These are phyloP conservation scores for Circinella umbellata DNA, from an alignment of 371 early-diverging fungal species.

Conservation along the genomic window DNA sequence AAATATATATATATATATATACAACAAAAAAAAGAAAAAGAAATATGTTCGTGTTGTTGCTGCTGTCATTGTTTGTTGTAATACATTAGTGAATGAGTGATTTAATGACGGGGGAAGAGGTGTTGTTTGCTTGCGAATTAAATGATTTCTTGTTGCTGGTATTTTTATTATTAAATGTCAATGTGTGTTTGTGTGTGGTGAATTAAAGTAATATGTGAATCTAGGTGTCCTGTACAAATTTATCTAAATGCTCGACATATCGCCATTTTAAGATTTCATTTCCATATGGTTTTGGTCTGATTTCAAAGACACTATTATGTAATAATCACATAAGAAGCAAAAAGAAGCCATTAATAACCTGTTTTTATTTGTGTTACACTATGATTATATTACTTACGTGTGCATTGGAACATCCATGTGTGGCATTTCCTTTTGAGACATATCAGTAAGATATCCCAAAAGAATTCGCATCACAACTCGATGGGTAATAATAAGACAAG, in stretches of 20 bases:
- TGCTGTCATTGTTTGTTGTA: neutral
- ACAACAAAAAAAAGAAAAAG: neutral
- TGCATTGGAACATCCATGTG: constrained; percentile 60
- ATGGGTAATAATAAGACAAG: constrained; percentile 78
- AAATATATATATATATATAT: no score
- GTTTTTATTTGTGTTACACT: no score
- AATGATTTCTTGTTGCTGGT: neutral
- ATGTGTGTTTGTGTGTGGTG: neutral
- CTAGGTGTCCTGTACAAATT: constrained; percentile 40
- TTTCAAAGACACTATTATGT: constrained; percentile 40
- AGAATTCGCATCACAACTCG: constrained; percentile 76
- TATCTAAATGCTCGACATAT: constrained; percentile 58
- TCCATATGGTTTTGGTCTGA: constrained; percentile 83
- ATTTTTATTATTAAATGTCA: neutral
- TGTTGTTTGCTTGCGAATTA: neutral
- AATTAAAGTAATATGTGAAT: neutral
- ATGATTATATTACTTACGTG: constrained; percentile 32
- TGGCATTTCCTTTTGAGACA: constrained; percentile 73
- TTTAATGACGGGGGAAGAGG: neutral
- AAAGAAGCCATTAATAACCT: no score
- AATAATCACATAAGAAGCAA: no score
- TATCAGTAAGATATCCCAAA: constrained; percentile 76
- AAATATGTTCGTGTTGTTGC: neutral
- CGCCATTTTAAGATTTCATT: constrained; percentile 65
- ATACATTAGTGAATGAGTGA: neutral